Conservation (phyloP, 176 grass and related monocot species). For the Triticum turgidum region DNA sequence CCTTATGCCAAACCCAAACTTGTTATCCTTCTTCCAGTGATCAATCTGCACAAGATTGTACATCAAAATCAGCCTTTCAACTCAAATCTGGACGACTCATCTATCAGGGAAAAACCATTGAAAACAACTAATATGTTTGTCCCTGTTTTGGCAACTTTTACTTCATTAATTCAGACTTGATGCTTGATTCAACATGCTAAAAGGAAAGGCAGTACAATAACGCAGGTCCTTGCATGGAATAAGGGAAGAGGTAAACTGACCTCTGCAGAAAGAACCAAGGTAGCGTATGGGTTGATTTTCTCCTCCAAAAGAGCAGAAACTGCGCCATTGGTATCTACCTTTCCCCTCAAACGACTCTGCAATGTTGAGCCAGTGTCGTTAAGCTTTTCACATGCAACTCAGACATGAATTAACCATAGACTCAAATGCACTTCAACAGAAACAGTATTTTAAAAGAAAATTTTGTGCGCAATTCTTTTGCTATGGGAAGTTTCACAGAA, state of each 20-base stretch:
- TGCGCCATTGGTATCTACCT: conserved; percentile 57
- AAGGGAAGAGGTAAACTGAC: conserved; percentile 37
- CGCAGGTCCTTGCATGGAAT: conserved; percentile 3
- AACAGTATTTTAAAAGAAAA: not conserved
- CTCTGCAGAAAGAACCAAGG: conserved; percentile 75
- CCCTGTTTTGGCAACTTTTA: no score
- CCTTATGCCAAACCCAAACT: conserved; percentile 71
- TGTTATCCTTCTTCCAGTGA: conserved; percentile 79
- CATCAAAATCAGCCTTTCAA: conserved; percentile 9
- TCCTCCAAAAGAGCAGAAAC: conserved; percentile 76
- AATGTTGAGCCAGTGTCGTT: conserved; percentile 30
- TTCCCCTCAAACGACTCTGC: conserved; percentile 73
- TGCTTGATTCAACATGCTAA: not conserved
- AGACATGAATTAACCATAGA: not conserved
- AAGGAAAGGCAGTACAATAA: not conserved
- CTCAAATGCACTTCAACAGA: not conserved
- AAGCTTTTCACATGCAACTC: not conserved
- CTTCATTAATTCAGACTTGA: no score
- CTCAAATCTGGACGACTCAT: not conserved
- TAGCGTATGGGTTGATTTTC: not conserved
- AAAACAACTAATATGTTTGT: not conserved
- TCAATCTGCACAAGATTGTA: conserved; percentile 65
- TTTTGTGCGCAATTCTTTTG: not conserved
- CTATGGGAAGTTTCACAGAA: not conserved
- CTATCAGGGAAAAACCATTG: not conserved